These are phyloP conservation scores for Arachnopeziza araneosa DNA, from an alignment of 2,329 filamentous ascomycete species.

Conservation along the genomic window DNA sequence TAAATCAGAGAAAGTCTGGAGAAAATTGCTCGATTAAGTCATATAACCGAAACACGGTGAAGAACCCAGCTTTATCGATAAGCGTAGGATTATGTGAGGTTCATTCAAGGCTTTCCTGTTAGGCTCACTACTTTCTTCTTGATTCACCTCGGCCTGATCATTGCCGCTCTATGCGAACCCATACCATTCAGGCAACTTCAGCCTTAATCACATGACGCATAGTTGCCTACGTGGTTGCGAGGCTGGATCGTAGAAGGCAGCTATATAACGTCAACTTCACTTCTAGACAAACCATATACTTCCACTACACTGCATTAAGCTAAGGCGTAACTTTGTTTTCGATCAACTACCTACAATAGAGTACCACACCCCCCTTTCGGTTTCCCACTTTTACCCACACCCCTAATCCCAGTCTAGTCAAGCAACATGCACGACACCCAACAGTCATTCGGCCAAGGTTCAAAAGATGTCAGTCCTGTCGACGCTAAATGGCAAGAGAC, in stretches of 20 bases:
- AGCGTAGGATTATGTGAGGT: no score
- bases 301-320: neutral
- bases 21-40: no score
- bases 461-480: neutral
- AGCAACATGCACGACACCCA: neutral
- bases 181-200: no score
- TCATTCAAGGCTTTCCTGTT: no score
- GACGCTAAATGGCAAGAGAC: slow-evolving; percentile 3
- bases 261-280: neutral
- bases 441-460: neutral
- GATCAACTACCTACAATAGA: neutral
- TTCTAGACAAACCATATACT: neutral
- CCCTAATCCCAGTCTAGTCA: neutral
- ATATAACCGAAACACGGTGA: no score
- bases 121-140: no score
- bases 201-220: no score
- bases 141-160: no score
- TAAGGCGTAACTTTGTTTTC: neutral
- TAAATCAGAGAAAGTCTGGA: no score
- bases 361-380: neutral
- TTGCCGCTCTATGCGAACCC: no score
- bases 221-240: neutral
- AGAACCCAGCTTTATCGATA: no score
- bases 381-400: neutral
- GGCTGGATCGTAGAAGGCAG: neutral